Percentiles rank a stretch among this genome's conserved stretches.
Evolutionary conservation across 768 basidiomycete species (phyloP).

Genomic region (Cystofilobasidium bisporidii): DNA sequence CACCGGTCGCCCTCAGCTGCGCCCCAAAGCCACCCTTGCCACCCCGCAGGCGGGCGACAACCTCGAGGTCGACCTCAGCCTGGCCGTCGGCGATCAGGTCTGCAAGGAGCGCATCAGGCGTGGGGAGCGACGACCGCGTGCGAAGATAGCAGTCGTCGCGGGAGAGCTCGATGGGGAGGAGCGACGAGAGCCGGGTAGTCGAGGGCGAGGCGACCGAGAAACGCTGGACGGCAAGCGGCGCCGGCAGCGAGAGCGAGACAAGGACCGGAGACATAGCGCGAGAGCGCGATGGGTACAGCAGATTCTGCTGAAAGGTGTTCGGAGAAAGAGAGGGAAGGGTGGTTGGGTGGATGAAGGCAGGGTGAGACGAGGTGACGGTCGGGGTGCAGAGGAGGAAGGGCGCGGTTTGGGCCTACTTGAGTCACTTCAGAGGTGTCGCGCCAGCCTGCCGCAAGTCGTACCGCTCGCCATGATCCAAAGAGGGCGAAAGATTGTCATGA

Average conservation of each 20-base stretch:
- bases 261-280: constrained; percentile 8
- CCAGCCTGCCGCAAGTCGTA: too few relatives aligned
- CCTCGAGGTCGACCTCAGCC: constrained; percentile 14
- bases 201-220: constrained; percentile 9
- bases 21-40: constrained; percentile 98
- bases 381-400: too few relatives aligned
- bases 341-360: too few relatives aligned
- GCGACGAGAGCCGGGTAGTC: constrained; percentile 4
- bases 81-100: neutral
- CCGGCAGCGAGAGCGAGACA: constrained; percentile 20
- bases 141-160: constrained; percentile 18
- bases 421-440: too few relatives aligned
- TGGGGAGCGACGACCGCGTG: constrained; percentile 12
- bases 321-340: neutral
- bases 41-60: constrained; percentile 52
- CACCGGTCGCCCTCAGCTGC: constrained; percentile 90
- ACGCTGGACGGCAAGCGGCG: neutral
- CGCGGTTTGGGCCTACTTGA: too few relatives aligned
- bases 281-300: too few relatives aligned
- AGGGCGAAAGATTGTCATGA: too few relatives aligned
- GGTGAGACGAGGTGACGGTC: too few relatives aligned
- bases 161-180: constrained; percentile 13
- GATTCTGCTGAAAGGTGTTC: neutral
- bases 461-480: neutral
- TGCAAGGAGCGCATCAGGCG: neutral